phyloP scores from a whole-genome alignment of 352 stramenopile species.

The Phytophthora litchii region DNA sequence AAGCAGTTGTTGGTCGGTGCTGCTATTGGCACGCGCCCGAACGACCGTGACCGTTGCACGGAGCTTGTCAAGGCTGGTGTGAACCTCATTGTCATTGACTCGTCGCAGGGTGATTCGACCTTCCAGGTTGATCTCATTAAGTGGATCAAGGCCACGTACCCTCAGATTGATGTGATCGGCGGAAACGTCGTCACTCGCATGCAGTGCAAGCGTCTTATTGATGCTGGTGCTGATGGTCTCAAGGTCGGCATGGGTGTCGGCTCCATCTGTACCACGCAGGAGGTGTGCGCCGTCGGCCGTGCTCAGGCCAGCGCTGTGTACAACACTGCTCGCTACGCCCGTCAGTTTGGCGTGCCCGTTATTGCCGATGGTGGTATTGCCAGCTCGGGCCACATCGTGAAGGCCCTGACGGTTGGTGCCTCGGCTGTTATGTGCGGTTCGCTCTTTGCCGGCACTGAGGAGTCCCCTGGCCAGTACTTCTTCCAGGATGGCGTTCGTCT shows the following conservation, averaged over 20 bases:
- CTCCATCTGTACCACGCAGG: slow-evolving; percentile 99
- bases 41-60: slow-evolving; percentile 94
- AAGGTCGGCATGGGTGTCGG: slow-evolving; percentile 99
- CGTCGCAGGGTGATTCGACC: slow-evolving; percentile 98
- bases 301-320: slow-evolving; percentile 99
- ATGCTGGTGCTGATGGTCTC: slow-evolving; percentile 98
- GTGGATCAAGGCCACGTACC: slow-evolving; percentile 96
- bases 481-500: slow-evolving; percentile 99
- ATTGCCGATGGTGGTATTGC: slow-evolving; percentile 99
- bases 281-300: slow-evolving; percentile 98
- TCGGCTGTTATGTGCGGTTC: slow-evolving; percentile 99
- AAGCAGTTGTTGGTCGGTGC: slow-evolving; percentile 99
- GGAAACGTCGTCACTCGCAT: slow-evolving; percentile 99
- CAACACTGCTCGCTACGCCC: slow-evolving; percentile 96
- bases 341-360: slow-evolving; percentile 97
- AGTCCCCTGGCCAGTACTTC: slow-evolving; percentile 99
- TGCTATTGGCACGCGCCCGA: slow-evolving; percentile 97
- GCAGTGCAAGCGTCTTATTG: slow-evolving; percentile 98
- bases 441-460: slow-evolving; percentile 99
- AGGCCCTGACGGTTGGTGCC: slow-evolving; percentile 97
- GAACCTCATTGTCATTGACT: slow-evolving; percentile 99
- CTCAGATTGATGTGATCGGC: slow-evolving; percentile 97
- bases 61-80: slow-evolving; percentile 94
- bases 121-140: slow-evolving; percentile 91
- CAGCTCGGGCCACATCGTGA: slow-evolving; percentile 98